Conservation (phyloP, 495 filamentous ascomycete species). For the Emericellopsis terricola region DNA sequence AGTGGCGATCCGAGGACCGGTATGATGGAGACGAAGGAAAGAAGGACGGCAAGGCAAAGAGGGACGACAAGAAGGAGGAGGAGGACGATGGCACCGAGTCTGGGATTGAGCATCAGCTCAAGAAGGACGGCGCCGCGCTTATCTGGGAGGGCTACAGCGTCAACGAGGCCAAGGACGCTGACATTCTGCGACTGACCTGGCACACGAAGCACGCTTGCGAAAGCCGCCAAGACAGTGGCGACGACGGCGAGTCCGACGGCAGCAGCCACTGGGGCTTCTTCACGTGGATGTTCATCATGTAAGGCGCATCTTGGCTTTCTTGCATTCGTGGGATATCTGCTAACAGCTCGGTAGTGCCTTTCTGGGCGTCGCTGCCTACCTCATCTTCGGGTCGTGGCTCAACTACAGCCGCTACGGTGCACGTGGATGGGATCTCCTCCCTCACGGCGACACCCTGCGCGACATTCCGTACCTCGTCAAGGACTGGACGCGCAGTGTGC, state of each 20-base stretch:
- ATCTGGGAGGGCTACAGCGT: slow-evolving; percentile 49
- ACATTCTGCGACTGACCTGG: slow-evolving; percentile 61
- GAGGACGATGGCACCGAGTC: slow-evolving; percentile 12
- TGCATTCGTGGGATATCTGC: slow-evolving; percentile 4
- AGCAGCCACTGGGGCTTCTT: slow-evolving; percentile 73
- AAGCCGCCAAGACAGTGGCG: slow-evolving; percentile 18
- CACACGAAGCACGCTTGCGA: slow-evolving; percentile 73
- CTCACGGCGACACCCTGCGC: slow-evolving; percentile 80
- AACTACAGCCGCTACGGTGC: slow-evolving; percentile 97
- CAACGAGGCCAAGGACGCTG: slow-evolving; percentile 25
- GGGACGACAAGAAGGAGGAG: slow-evolving; percentile 12
- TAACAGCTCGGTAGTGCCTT: slow-evolving; percentile 41
- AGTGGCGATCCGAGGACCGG: slow-evolving; percentile 29
- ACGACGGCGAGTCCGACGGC: slow-evolving; percentile 8
- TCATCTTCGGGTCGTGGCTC: slow-evolving; percentile 97
- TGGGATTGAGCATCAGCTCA: slow-evolving; percentile 26
- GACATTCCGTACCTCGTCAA: slow-evolving; percentile 84
- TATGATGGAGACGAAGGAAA: slow-evolving; percentile 13
- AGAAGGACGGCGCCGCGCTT: slow-evolving; percentile 37
- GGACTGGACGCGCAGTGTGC: slow-evolving; percentile 62
- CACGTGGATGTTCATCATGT: slow-evolving; percentile 95
- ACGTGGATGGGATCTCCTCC: slow-evolving; percentile 86
- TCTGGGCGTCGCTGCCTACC: slow-evolving; percentile 69
- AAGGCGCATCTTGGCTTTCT: slow-evolving; percentile 19
- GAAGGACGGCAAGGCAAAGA: slow-evolving; percentile 10